Base-by-base conservation (phyloP, 2,329 filamentous ascomycete genomes). In the Nothopassalora personata region DNA sequence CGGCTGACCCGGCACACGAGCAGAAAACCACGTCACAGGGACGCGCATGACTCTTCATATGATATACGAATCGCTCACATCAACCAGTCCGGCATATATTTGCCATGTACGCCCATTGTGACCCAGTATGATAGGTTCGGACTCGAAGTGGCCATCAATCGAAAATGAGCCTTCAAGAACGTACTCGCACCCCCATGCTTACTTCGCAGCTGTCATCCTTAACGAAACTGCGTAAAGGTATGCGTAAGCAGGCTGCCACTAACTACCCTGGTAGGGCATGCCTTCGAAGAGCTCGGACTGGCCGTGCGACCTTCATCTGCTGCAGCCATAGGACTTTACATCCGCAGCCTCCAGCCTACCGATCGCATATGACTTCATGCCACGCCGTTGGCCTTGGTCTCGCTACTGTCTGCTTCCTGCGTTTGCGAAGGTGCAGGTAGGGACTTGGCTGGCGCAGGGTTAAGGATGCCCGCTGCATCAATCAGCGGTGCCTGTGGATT, bases 401-500 rank as follows among this genome's bases (percentile, higher is more conserved):
- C 58, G 43, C 53, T 36, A 30, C 30, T 50, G 45, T 47, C 60
- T 33, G 47, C 39, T 27, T 62, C 65, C 46, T 63, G 60, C 55
- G 65, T 53, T 58, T 67, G 58, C 23, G 62, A 55, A 27, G 70
- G 68, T 47, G 67, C 64, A 15, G 65, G 59, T 60, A 80, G 64
- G 15, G 76, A 69, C 67, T 71, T 78, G 34, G 67, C 64, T 61
- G 75, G 88, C 68, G 72, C 85, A 19, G 90, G 87, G 54, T 83
- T 89, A 57, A 96, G 77, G 15, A 96, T 82, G 57, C 85, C 83
- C 50, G 84, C 80, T 5, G 90, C 89, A 45, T 91, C 84, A 56
- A 96, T 89, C 61, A 97, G 77, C 71, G 89, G 89, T 28, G 88
- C 90, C 18, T 83, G 83, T 0, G 90, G 90, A 74, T 94, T 96